Evolutionary conservation across 371 early-diverging fungal genomes (phyloP).

Genomic region (Circinella minor): DNA sequence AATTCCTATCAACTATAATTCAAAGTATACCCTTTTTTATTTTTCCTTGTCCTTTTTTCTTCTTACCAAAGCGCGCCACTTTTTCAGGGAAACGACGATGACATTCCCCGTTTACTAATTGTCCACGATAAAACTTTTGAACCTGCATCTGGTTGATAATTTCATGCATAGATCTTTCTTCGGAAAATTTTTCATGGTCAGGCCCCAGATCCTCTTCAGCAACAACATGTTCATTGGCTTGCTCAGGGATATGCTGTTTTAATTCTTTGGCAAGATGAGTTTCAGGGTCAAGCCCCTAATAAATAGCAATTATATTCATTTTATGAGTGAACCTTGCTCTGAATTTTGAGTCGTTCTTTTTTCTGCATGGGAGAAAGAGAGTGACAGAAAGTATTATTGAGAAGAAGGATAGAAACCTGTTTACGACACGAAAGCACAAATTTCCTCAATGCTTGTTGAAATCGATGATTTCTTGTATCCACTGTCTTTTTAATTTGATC

Average conservation of each 20-base stretch:
- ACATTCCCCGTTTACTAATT: conserved; percentile 24
- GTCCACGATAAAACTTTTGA: conserved; percentile 34
- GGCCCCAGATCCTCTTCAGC: neutral
- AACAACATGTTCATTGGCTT: neutral
- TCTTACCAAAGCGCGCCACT: conserved; percentile 26
- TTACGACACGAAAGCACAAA: conserved; percentile 30
- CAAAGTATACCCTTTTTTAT: neutral
- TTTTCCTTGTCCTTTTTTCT: neutral
- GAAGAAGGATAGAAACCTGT: conserved; percentile 17
- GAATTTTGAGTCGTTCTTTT: neutral
- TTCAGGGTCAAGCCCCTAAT: conserved; percentile 6
- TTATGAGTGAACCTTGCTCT: too few species aligned
- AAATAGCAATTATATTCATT: neutral
- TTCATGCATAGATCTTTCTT: conserved; percentile 14
- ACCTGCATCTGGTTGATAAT: conserved; percentile 27
- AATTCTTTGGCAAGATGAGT: neutral
- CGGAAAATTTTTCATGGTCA: neutral
- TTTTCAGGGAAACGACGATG: conserved; percentile 26
- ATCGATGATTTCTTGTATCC: conserved; percentile 31
- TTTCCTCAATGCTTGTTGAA: conserved; percentile 24
- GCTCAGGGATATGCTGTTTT: neutral
- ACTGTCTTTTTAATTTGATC: conserved; percentile 34
- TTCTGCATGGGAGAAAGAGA: conserved; percentile 8
- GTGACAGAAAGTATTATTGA: neutral
- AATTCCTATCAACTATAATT: too few species aligned